Conservation (phyloP, 805 yeast species). For the Kuraishia molischiana region DNA sequence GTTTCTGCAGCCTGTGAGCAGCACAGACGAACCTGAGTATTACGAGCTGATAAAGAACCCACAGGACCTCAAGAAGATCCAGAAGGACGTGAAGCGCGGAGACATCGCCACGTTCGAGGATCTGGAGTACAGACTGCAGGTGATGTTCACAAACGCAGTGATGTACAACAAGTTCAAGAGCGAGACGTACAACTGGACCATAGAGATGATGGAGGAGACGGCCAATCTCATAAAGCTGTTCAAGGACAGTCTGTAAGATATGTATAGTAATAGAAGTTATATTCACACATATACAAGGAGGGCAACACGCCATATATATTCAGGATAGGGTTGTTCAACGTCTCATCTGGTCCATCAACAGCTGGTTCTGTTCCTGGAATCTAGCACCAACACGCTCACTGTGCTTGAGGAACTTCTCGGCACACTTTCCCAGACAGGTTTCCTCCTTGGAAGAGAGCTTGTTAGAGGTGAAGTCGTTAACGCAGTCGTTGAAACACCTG, state of each 20-base stretch:
- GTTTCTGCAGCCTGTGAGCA: conserved; percentile 60
- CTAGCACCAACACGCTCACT: conserved; percentile 97
- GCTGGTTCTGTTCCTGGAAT: conserved; percentile 92
- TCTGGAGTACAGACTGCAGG: conserved; percentile 56
- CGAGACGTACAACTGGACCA: conserved; percentile 51
- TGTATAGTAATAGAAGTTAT: neutral
- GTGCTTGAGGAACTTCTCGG: conserved; percentile 96
- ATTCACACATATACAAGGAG: neutral
- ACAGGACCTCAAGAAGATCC: conserved; percentile 56
- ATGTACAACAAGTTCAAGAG: conserved; percentile 68
- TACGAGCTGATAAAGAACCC: conserved; percentile 52
- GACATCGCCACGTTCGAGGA: conserved; percentile 37
- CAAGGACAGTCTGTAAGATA: conserved; percentile 27
- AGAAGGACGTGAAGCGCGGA: conserved; percentile 47
- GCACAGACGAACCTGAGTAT: conserved; percentile 62
- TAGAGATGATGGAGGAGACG: conserved; percentile 64
- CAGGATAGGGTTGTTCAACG: conserved; percentile 5
- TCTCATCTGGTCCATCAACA: conserved; percentile 64
- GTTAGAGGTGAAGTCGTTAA: conserved; percentile 94
- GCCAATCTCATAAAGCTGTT: conserved; percentile 47
- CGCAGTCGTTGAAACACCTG: conserved; percentile 96
- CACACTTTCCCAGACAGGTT: conserved; percentile 80
- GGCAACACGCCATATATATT: neutral
- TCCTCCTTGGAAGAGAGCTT: conserved; percentile 79
- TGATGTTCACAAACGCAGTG: conserved; percentile 77